Evolutionary conservation across 257 asterid species (phyloP).

Genomic region (Solanum arcanum): DNA sequence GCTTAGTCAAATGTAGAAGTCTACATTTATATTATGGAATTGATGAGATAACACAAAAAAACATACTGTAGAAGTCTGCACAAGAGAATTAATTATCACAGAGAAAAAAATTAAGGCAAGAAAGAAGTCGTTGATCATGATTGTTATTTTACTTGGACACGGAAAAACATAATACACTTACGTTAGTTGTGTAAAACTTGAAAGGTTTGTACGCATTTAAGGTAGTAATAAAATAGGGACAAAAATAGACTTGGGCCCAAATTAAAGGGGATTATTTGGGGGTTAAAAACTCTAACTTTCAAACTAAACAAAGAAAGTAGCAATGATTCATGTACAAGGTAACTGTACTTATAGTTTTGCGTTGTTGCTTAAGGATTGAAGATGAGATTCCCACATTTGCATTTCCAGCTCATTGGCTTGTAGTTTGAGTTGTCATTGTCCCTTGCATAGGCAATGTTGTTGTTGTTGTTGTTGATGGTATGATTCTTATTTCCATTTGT

Average conservation of each 20-base stretch:
- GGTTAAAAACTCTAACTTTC: neutral
- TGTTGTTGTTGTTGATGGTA: neutral
- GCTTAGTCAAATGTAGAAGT: neutral
- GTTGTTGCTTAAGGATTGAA: constrained; percentile 47
- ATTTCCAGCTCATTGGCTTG: constrained; percentile 98
- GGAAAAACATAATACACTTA: neutral
- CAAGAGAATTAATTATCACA: neutral
- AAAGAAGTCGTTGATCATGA: neutral
- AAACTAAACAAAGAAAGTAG: neutral
- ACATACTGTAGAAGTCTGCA: neutral
- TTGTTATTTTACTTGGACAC: neutral
- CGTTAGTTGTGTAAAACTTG: neutral
- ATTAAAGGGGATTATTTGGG: neutral
- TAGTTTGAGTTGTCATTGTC: constrained; percentile 30
- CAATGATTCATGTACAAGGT: constrained; percentile 6
- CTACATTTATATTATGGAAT: neutral
- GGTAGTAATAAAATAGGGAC: neutral
- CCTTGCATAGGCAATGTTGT: constrained; percentile 11
- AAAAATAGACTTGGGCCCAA: neutral
- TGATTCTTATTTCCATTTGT: constrained; percentile 9
- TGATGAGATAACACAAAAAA: neutral
- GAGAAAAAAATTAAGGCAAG: neutral
- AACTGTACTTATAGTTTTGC: neutral
- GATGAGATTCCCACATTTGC: constrained; percentile 76
- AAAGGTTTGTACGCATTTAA: neutral